Percentiles rank a stretch among this genome's conserved stretches.
These are phyloP conservation scores for Penicillium manginii DNA, from an alignment of 495 filamentous ascomycete species.

Conservation along the genomic window DNA sequence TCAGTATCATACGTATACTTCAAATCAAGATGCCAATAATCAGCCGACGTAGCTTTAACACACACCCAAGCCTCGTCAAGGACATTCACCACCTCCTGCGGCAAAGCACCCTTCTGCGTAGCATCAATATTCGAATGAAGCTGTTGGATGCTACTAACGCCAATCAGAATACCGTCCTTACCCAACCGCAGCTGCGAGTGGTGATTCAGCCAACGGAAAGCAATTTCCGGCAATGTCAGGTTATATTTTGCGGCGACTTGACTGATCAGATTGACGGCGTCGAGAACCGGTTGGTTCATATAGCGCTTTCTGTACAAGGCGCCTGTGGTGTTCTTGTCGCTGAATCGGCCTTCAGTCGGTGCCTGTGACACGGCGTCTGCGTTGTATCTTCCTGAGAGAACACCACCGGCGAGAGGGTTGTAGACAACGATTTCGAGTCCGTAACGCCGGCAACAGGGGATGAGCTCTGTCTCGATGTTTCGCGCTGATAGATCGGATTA, in stretches of 20 bases:
- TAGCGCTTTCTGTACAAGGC: conserved; percentile 44
- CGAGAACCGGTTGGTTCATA: conserved; percentile 49
- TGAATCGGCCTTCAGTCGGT: conserved; percentile 1
- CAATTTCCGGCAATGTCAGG: conserved; percentile 48
- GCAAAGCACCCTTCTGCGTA: conserved; percentile 60
- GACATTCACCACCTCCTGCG: conserved; percentile 55
- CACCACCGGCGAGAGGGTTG: conserved; percentile 81
- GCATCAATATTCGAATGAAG: conserved; percentile 54
- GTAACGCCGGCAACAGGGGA: conserved; percentile 76
- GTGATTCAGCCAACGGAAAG: conserved; percentile 52
- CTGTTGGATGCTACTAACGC: conserved; percentile 53
- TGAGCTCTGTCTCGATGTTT: conserved; percentile 74
- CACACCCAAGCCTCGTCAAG: conserved; percentile 56
- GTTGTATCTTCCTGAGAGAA: conserved; percentile 63
- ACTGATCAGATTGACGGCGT: conserved; percentile 49
- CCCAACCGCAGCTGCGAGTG: conserved; percentile 45
- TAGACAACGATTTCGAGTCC: conserved; percentile 86
- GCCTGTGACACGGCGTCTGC: not conserved
- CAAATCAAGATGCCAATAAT: conserved; percentile 17
- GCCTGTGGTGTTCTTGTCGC: conserved; percentile 23
- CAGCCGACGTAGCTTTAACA: conserved; percentile 24
- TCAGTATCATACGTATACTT: conserved; percentile 9
- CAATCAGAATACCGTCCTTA: conserved; percentile 53
- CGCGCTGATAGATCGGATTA: conserved; percentile 46
- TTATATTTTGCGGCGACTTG: conserved; percentile 47